Evolutionary conservation across 495 filamentous ascomycete genomes (phyloP).

Genomic region (Neurospora africana): DNA sequence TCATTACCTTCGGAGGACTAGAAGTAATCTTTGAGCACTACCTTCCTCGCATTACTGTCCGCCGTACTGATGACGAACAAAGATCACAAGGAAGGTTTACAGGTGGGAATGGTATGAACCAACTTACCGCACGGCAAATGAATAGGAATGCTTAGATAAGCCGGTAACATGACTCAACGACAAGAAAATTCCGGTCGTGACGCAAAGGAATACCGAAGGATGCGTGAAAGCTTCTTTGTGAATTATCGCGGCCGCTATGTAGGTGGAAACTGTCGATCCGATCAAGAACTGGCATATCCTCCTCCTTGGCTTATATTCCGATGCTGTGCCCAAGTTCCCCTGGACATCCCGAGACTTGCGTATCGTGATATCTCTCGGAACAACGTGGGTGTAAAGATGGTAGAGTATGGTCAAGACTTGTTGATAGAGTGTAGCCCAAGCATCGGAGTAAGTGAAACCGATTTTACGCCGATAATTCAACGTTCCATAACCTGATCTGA

Average conservation of each 20-base stretch:
- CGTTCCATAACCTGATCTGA: neutral
- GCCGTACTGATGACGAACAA: neutral
- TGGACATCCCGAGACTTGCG: neutral
- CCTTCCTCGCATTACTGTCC: neutral
- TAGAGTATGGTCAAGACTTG: neutral
- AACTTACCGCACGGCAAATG: neutral
- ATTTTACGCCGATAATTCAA: neutral
- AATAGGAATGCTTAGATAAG: neutral
- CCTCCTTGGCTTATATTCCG: neutral
- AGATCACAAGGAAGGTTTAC: neutral
- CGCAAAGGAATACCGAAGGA: neutral
- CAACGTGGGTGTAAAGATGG: neutral
- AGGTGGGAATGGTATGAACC: neutral
- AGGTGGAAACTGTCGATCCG: neutral
- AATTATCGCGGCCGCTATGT: neutral
- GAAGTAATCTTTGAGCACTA: neutral
- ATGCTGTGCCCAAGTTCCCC: neutral
- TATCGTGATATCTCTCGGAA: neutral
- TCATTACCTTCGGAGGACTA: neutral
- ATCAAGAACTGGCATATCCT: neutral
- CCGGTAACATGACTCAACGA: neutral
- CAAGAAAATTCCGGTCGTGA: neutral
- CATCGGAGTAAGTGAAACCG: neutral
- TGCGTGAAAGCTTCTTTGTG: neutral
- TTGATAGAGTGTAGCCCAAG: neutral